These are phyloP conservation scores for Symbiodinium pilosum DNA, from an alignment of 73 alveolate species.

Conservation along the genomic window DNA sequence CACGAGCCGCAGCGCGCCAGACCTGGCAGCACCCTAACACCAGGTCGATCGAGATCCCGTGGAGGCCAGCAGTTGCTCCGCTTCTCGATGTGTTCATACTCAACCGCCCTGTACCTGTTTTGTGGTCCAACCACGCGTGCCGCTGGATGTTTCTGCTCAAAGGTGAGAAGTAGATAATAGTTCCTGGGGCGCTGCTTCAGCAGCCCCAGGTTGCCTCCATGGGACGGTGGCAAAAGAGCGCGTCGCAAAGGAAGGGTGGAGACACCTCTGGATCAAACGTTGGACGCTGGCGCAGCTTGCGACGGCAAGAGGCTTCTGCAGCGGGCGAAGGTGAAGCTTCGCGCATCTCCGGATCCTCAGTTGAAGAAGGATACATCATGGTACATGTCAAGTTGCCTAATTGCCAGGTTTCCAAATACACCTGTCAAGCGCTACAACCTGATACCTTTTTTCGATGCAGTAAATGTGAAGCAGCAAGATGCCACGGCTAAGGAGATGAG, in stretches of 20 bases:
- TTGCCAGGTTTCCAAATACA: too few relatives aligned
- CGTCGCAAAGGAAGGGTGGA: neutral
- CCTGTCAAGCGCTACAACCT: too few relatives aligned
- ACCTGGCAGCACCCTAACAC: neutral
- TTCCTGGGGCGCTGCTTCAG: too few relatives aligned
- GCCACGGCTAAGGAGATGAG: constrained; percentile 61
- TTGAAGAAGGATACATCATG: too few relatives aligned
- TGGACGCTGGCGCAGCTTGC: neutral
- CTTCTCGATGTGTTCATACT: neutral
- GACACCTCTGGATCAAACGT: neutral
- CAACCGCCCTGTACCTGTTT: neutral
- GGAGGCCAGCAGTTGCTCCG: neutral
- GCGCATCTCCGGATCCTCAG: neutral
- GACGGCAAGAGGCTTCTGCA: neutral
- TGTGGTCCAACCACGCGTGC: too few relatives aligned
- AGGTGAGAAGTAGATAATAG: neutral
- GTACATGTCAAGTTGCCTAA: too few relatives aligned
- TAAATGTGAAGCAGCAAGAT: too few relatives aligned
- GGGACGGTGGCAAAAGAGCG: constrained; percentile 3
- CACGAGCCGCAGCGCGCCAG: too few relatives aligned
- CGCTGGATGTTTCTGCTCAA: neutral
- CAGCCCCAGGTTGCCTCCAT: neutral
- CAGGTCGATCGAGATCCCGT: neutral
- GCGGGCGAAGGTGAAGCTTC: neutral
- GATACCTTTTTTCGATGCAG: too few relatives aligned